phyloP scores from a whole-genome alignment of 345 rosid species.

The Turnera subulata region DNA sequence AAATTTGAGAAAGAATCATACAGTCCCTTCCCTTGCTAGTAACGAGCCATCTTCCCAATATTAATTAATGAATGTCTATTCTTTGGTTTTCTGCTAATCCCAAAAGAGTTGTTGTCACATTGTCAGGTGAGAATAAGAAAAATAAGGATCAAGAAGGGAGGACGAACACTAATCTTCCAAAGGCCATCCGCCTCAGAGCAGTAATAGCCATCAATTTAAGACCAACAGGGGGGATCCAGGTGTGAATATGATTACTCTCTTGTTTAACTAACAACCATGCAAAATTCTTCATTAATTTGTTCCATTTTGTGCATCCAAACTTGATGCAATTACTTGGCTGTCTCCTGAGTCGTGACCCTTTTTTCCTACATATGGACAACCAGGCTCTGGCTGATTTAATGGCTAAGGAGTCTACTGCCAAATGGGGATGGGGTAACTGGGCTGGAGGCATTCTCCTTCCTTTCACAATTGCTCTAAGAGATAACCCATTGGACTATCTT shows the following conservation, averaged over 20 bases:
- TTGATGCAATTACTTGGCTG: too few species aligned
- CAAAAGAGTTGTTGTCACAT: background rate
- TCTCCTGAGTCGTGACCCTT: too few species aligned
- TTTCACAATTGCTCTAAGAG: constrained; percentile 24
- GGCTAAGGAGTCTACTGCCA: constrained; percentile 14
- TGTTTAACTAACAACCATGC: too few species aligned
- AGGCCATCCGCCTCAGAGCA: constrained; percentile 27
- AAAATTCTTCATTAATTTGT: too few species aligned
- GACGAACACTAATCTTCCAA: constrained; percentile 20
- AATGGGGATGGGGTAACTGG: constrained; percentile 41
- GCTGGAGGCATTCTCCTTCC: constrained; percentile 33
- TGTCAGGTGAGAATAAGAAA: constrained; percentile 21
- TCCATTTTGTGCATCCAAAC: too few species aligned
- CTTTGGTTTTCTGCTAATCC: background rate
- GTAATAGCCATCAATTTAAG: constrained; percentile 35
- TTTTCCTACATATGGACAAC: background rate
- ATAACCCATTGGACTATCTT: constrained; percentile 34
- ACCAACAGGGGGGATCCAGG: constrained; percentile 35
- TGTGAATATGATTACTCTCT: too few species aligned
- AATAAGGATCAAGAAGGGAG: constrained; percentile 8
- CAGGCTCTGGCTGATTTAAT: constrained; percentile 32
- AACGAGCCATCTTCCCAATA: too few species aligned
- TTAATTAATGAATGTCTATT: too few species aligned
- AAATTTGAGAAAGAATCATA: too few species aligned
- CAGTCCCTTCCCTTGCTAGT: too few species aligned